Evolutionary conservation across 169 alveolate species (phyloP), one percentile per base, ranked within the genome.

Genomic region (Cryptosporidium felis): DNA sequence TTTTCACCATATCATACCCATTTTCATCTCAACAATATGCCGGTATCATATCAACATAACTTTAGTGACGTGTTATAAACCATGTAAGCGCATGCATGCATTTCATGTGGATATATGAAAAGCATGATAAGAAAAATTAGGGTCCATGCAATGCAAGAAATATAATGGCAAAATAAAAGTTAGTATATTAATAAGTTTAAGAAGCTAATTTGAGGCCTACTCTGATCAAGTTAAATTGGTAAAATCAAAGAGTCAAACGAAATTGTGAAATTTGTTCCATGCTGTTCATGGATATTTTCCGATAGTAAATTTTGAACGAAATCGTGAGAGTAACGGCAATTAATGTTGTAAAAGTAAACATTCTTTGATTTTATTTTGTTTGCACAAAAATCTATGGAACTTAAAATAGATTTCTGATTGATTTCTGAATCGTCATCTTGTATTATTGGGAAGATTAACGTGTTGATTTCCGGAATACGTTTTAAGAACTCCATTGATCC

Each of bases 241-340:
- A 65, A 16, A 16, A 45, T 6, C 30, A 32, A 62, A 26, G 81
- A 65, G 45, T 65, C 81, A 46, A 45, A 65, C 9, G 81, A 42
- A 6, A 65, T 16, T 3, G 41, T 26, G n/a, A 65, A 45, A 28
- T 46, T 47, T 26, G 49, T 5, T 16, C 49, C 21, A 5, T 16
- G 14, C 23, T 18, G 14, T 26, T 65, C 12, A 46, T 14, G 45
- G 30, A 14, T 65, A 3, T 62, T 42, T 23, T 65, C 63, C 23
- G 45, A 21, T 18, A 65, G 51, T 14, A 65, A 30, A 5, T 10
- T 12, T 30, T 65, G 81, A 10, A 65, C 12, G n/a, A 45, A 65
- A 1, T 65, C 81, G 32, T 65, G 85, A 47, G 60, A 60, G 38
- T 36, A 21, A 0, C 18, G 18, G n/a, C 85, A 74, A 36, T 30